These are phyloP conservation scores for Chalciporus chontae DNA, from an alignment of 768 basidiomycete genomes.

Conservation along the genomic window DNA sequence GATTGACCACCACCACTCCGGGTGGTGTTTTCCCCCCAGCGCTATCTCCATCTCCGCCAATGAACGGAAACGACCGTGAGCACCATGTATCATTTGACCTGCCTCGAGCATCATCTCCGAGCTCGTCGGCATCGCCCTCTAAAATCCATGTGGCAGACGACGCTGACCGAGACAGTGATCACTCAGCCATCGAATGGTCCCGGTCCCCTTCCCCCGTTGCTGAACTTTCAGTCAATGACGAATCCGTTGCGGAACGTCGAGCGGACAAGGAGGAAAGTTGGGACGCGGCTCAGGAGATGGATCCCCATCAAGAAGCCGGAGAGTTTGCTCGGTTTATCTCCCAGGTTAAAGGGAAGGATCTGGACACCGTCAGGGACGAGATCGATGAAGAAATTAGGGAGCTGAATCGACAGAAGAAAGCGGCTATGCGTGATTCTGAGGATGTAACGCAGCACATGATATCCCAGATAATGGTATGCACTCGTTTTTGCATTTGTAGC, in stretches of 20 bases:
- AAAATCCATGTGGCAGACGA: slow-evolving; percentile 8
- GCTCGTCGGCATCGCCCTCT: background rate
- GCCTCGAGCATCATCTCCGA: slow-evolving; percentile 11
- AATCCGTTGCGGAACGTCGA: slow-evolving; percentile 18
- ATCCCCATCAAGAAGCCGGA: slow-evolving; percentile 71
- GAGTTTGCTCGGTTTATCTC: slow-evolving; percentile 93
- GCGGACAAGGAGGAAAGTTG: slow-evolving; percentile 45
- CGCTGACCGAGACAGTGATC: slow-evolving; percentile 21
- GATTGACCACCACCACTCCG: slow-evolving; percentile 1
- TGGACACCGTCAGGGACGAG: slow-evolving; percentile 79
- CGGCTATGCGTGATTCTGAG: slow-evolving; percentile 90
- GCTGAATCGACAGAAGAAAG: slow-evolving; percentile 80
- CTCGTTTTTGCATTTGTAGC: slow-evolving; percentile 1
- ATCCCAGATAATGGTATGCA: slow-evolving; percentile 67
- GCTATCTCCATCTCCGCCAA: slow-evolving; percentile 13
- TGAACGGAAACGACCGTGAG: slow-evolving; percentile 14
- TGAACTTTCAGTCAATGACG: slow-evolving; percentile 2
- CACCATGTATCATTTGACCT: slow-evolving; percentile 7
- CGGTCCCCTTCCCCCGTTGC: slow-evolving; percentile 35
- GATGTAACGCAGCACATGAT: slow-evolving; percentile 96
- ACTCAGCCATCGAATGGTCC: slow-evolving; percentile 35
- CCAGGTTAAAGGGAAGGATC: slow-evolving; percentile 81
- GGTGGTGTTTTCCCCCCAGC: background rate
- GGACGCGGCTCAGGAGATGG: slow-evolving; percentile 87
- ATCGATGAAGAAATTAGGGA: slow-evolving; percentile 88